phyloP scores from a whole-genome alignment of 495 filamentous ascomycete genomes.

The Penicillium tannophilum region DNA sequence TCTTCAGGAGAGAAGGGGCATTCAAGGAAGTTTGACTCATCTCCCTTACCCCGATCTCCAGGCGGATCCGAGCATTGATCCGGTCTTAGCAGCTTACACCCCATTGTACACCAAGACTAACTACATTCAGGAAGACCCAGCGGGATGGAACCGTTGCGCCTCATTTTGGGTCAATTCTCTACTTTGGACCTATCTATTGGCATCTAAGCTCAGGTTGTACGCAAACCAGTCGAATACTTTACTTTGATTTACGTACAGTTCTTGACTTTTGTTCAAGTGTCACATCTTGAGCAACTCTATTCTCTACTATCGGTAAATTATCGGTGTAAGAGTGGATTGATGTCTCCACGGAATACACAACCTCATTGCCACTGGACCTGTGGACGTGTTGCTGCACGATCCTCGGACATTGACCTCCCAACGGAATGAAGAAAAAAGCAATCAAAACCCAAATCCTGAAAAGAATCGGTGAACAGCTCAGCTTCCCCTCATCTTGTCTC shows the following conservation, averaged over 20 bases:
- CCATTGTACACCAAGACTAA: background rate
- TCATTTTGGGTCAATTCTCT: conserved; percentile 14
- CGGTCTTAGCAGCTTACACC: background rate
- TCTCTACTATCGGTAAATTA: background rate
- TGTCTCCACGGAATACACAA: background rate
- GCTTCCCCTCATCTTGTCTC: background rate
- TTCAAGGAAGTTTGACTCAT: conserved; percentile 10
- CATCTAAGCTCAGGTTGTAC: background rate
- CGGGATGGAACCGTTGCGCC: conserved; percentile 33
- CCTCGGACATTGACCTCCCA: background rate
- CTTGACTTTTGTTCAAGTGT: background rate
- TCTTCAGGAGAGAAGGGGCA: conserved; percentile 31
- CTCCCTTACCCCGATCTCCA: conserved; percentile 5
- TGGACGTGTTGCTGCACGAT: conserved; percentile 1
- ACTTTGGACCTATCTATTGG: conserved; percentile 3
- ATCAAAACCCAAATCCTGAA: background rate
- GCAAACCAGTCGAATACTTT: background rate
- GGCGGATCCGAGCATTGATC: conserved; percentile 2
- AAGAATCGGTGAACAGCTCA: background rate
- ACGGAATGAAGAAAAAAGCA: background rate
- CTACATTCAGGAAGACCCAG: conserved; percentile 14
- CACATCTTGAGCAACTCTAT: conserved; percentile 4
- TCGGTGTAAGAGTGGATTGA: background rate
- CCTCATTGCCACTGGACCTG: background rate
- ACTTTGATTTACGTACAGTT: no score